Evolutionary conservation across 2,329 filamentous ascomycete species (phyloP).

Genomic region (Talaromyces sp.): DNA sequence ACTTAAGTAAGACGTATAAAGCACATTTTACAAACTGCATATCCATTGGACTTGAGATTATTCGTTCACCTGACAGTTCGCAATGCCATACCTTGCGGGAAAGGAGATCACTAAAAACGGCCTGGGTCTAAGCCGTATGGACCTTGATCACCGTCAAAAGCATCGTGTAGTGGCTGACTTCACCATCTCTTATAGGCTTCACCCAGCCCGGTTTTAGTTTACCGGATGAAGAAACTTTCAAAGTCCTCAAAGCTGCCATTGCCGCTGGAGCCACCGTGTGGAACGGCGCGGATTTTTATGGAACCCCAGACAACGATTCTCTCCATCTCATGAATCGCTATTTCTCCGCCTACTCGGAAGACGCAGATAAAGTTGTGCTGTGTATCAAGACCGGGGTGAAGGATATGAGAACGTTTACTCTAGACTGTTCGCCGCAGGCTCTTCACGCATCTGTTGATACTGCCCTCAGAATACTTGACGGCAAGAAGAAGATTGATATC

Average conservation of each 20-base stretch:
- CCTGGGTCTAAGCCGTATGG: conserved; percentile 23
- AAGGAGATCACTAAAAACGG: conserved; percentile 23
- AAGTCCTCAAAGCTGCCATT: conserved; percentile 50
- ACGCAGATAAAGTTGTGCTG: conserved; percentile 57
- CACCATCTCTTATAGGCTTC: conserved; percentile 19
- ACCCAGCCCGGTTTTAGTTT: conserved; percentile 20
- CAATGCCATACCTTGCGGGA: conserved; percentile 17
- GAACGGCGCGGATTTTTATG: conserved; percentile 47
- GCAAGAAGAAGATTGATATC: conserved; percentile 49
- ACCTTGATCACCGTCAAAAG: not conserved
- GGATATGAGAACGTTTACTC: conserved; percentile 39
- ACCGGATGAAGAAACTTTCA: conserved; percentile 32
- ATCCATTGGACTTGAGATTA: not conserved
- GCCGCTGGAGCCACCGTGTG: conserved; percentile 27
- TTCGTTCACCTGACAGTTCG: not conserved
- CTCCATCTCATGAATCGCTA: conserved; percentile 57
- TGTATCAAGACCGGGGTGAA: conserved; percentile 48
- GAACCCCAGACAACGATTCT: conserved; percentile 53
- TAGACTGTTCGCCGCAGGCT: conserved; percentile 50
- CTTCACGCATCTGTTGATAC: conserved; percentile 56
- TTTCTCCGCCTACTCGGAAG: conserved; percentile 59
- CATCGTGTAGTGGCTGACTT: conserved; percentile 6
- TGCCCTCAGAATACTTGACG: conserved; percentile 44
- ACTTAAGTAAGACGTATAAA: too few relatives aligned
- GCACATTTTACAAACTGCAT: not conserved